Conservation (phyloP, 2,329 filamentous ascomycete genomes). For the Madurella mycetomatis region DNA sequence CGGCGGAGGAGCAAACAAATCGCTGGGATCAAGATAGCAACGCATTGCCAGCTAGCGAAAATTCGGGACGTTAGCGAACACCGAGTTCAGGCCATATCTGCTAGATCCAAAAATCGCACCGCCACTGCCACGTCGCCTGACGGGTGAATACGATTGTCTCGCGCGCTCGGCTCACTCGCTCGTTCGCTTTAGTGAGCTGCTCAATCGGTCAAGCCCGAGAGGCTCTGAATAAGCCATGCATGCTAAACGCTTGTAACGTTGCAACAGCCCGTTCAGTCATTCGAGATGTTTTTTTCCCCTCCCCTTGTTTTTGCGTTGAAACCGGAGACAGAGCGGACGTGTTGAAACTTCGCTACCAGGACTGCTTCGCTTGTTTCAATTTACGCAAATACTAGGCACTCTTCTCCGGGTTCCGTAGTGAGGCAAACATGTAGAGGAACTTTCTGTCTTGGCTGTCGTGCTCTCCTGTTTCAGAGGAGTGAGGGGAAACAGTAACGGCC, state of each 20-base stretch:
- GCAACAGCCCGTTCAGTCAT: neutral
- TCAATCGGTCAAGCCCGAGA: neutral
- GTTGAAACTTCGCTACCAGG: conserved; percentile 9
- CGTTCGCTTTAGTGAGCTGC: too few relatives aligned
- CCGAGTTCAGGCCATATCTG: neutral
- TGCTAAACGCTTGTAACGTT: conserved; percentile 3
- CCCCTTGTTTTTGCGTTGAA: too few relatives aligned
- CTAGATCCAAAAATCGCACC: neutral
- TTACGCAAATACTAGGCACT: neutral
- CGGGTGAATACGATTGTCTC: neutral
- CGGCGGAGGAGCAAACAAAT: neutral
- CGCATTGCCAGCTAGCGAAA: neutral
- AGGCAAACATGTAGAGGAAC: too few relatives aligned
- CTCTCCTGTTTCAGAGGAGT: conserved; percentile 17
- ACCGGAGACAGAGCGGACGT: conserved; percentile 3
- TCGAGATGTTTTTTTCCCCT: neutral
- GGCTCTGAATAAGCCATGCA: neutral
- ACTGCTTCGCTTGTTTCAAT: conserved; percentile 1
- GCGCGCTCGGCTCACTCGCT: too few relatives aligned
- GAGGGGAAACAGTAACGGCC: neutral
- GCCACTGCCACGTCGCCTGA: neutral
- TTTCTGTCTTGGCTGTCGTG: conserved; percentile 5
- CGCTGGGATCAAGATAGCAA: conserved; percentile 3
- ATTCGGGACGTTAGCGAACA: neutral
- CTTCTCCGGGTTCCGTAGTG: too few relatives aligned